A percentile compares a stretch with the other conserved stretches of the same genome.
phyloP scores from a whole-genome alignment of 352 stramenopile species.

The Globisporangium okanoganense region DNA sequence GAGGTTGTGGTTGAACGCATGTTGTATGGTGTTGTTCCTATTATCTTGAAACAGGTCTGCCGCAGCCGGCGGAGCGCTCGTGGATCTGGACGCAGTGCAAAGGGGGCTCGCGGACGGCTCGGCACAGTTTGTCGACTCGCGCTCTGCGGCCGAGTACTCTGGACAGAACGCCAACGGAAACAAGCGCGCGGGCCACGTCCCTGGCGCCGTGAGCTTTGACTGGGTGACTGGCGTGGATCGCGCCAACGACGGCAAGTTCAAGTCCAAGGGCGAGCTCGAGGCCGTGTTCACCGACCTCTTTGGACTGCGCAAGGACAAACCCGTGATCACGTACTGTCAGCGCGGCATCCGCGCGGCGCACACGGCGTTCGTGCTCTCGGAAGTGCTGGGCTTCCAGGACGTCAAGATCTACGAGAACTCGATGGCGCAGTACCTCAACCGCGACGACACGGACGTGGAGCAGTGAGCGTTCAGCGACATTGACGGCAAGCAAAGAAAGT shows the following conservation, averaged over 20 bases:
- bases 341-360: conserved; percentile 63
- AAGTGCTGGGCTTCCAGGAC: conserved; percentile 44
- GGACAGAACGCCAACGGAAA: conserved; percentile 36
- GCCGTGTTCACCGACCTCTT: conserved; percentile 33
- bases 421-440: conserved; percentile 80
- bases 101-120: conserved; percentile 17
- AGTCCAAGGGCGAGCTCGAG: conserved; percentile 50
- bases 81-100: conserved; percentile 30
- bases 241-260: conserved; percentile 48
- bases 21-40: not conserved
- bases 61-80: conserved; percentile 14
- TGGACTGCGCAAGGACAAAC: conserved; percentile 34
- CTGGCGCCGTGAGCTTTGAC: conserved; percentile 69
- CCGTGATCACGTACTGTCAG: conserved; percentile 73
- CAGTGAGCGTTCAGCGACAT: not conserved
- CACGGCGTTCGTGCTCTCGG: conserved; percentile 64
- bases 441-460: conserved; percentile 52
- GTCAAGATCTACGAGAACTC: conserved; percentile 74
- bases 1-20: not conserved
- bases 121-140: conserved; percentile 35
- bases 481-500: no score
- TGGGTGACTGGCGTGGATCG: conserved; percentile 61
- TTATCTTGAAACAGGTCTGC: not conserved
- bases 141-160: conserved; percentile 34
- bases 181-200: conserved; percentile 48